Evolutionary conservation across 345 rosid genomes (phyloP), one percentile per base, ranked within the genome.

Genomic region (Toxicodendron radicans): DNA sequence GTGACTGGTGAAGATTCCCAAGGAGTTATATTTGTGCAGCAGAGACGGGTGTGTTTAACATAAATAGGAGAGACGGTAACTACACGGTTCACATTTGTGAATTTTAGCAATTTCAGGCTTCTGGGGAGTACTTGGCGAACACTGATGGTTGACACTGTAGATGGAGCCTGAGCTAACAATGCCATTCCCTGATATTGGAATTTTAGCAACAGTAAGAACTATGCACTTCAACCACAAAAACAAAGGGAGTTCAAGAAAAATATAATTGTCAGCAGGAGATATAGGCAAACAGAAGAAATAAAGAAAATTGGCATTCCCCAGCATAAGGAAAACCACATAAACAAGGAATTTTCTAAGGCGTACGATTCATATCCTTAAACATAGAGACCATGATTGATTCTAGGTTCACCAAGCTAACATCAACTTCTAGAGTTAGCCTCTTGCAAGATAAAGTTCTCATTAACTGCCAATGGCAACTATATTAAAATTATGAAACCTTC

Each of bases 1-100:
- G 83, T 67, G 57, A 79, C 75, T 1, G 87, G 90, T 56, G 89
- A 73, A 51, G 95, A 85, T 73, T 92, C 95, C 97, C 90, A 88
- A 4, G 85, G 85, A 58, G 95, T 84, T 33, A 77, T 73, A 21
- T 87, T 84, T 7, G 91, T 75, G 81, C 89, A 89, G 75, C 79
- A 69, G 76, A 89, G 76, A 73, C 64, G 75, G 35, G 78, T 32
- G 33, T 32, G 73, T 41, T 78, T 79, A 69, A 72, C 41, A 7
- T 51, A 72, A 70, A 56, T 10, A 57, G 27, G 73, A 67, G 51
- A 33, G 76, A 79, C 58, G 71, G 61, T 32, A 57, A 45, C 56
- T n/a, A 73, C 14, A 53, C 62, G 70, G 41, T 49, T 33, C 24
- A 54, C 54, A 65, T 72, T 78, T 41, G 66, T 32, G 20, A 73